Base-by-base conservation (phyloP, 2,329 filamentous ascomycete species). In the Penicillium fuscoglaucum region DNA sequence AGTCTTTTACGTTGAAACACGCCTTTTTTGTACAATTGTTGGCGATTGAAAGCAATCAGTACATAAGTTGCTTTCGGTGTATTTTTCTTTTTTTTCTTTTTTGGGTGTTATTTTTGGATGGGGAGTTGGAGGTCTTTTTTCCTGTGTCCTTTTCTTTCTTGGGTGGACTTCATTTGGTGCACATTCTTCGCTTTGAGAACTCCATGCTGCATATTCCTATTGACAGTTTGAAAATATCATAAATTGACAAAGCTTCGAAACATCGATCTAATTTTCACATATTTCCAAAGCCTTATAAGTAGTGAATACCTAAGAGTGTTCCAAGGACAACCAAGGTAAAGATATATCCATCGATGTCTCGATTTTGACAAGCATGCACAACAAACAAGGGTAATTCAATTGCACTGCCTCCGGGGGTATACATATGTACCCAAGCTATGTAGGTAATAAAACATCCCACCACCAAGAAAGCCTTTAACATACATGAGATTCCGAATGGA, bases 401-500 rank as follows among this genome's bases (percentile, higher is more conserved):
- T 62, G 63, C 61, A 63, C 44, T 55, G 52, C 47, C 37, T 46
- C 39, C 57, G 41, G 37, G 37, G 46, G 45, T 50, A 57, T 54
- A 57, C 49, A 53, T 57, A 58, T 35, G 29, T 60, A 46, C 49
- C 55, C 43, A 48, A 54, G 41, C 43, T 47, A 35, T 35, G 15
- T 35, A 41, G 24, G 2, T 45, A 52, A 31, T 44, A 47, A 53
- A 53, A 57, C 49, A 53, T 41, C 19, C 49, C 55, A 57, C 49
- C 55, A 46, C 61, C 45, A 33, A 51, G 49, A 40, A 51, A 55
- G 12, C 44, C 44, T 37, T 19, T 26, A 63, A 54, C 58, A 46
- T 47, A 56, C 29, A 55, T 40, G 33, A 45, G 33, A 41, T 35
- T 8, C 33, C 39, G 43, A 41, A 10, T 43, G 33, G 29, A 37